These are phyloP conservation scores for Cyclotella baltica DNA, from an alignment of 108 stramenopile genomes.

Conservation along the genomic window DNA sequence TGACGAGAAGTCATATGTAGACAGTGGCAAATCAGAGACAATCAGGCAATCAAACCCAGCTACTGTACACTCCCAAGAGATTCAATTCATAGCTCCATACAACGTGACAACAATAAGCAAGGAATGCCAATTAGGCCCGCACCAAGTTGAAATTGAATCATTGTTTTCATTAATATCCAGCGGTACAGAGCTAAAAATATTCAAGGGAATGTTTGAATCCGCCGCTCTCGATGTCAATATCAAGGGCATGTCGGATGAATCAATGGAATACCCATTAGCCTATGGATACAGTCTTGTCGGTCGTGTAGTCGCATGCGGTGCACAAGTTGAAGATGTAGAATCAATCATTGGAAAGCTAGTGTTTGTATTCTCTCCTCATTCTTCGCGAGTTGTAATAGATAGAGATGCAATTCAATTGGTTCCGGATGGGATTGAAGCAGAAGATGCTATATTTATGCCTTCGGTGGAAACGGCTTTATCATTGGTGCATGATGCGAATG, in stretches of 20 bases:
- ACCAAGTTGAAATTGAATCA: slow-evolving; percentile 75
- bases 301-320: slow-evolving; percentile 73
- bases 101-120: slow-evolving; percentile 62
- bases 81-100: slow-evolving; percentile 70
- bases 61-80: slow-evolving; percentile 48
- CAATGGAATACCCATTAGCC: slow-evolving; percentile 87
- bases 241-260: slow-evolving; percentile 83
- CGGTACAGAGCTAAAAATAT: slow-evolving; percentile 94
- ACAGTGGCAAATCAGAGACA: too few relatives aligned
- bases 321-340: slow-evolving; percentile 60
- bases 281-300: slow-evolving; percentile 93
- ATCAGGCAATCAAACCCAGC: background rate
- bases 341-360: slow-evolving; percentile 70
- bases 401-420: slow-evolving; percentile 79
- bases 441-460: slow-evolving; percentile 95
- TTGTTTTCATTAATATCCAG: slow-evolving; percentile 89
- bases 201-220: slow-evolving; percentile 85
- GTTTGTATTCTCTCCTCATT: slow-evolving; percentile 90
- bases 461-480: slow-evolving; percentile 94
- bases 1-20: background rate
- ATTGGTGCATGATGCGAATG: slow-evolving; percentile 89
- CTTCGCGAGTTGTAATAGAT: slow-evolving; percentile 75
- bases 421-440: slow-evolving; percentile 81
- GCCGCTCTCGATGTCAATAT: slow-evolving; percentile 87
- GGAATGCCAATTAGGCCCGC: slow-evolving; percentile 44